Percentiles rank a stretch among this genome's conserved stretches.
Evolutionary conservation across 345 rosid species (phyloP).

Genomic region (Eucalyptus tenuipes): DNA sequence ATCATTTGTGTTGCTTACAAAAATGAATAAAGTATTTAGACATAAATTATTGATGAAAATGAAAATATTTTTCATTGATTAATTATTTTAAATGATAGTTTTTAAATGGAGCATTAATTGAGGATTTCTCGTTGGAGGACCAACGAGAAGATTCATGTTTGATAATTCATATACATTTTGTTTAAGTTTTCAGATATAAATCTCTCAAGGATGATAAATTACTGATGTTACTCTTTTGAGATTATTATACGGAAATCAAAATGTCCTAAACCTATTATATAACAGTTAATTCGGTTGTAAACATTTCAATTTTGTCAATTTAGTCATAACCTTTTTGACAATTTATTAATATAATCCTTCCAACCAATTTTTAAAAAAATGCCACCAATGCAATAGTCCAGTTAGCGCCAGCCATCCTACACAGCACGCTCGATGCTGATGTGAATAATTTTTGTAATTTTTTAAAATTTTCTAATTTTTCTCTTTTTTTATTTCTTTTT

Average conservation of each 20-base stretch:
- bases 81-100: not conserved
- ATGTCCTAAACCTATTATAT: not conserved
- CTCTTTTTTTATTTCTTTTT: not conserved
- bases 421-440: accelerated
- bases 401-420: too few species aligned
- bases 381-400: not conserved
- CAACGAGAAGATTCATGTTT: not conserved
- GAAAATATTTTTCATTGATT: not conserved
- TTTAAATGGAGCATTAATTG: not conserved
- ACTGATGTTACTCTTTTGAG: not conserved
- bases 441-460: not conserved
- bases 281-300: not conserved
- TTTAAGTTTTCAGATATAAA: not conserved
- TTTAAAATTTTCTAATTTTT: not conserved
- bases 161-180: not conserved
- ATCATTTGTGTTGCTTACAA: not conserved
- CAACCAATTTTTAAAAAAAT: not conserved
- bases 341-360: not conserved
- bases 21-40: not conserved
- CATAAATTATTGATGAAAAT: not conserved
- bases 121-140: not conserved
- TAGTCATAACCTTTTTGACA: accelerated
- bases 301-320: not conserved
- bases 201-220: not conserved
- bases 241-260: not conserved